Conservation (phyloP, 2,329 filamentous ascomycete species). For the Paraconiothyrium sp. region DNA sequence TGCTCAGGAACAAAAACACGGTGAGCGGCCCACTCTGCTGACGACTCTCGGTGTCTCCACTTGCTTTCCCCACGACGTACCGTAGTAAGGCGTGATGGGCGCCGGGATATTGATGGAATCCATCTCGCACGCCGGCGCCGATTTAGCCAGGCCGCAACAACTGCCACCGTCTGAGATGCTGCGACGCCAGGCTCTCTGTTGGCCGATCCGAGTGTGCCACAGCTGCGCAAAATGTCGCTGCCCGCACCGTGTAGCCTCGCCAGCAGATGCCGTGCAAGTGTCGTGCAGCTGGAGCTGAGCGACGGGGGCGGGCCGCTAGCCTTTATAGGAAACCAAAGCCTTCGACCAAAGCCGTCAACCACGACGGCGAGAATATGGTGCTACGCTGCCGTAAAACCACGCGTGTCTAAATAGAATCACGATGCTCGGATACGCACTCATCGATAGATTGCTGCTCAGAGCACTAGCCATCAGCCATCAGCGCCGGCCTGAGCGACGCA, state of each 20-base stretch:
- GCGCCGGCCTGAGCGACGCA: constrained; percentile 3
- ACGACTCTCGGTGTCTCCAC: background rate
- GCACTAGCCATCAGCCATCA: constrained; percentile 9
- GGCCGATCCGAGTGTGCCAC: constrained; percentile 20
- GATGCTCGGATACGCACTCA: constrained; percentile 18
- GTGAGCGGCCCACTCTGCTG: constrained; percentile 8
- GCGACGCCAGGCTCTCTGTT: background rate
- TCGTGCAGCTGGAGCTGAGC: constrained; percentile 22
- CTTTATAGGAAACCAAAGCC: constrained; percentile 15
- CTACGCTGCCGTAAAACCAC: constrained; percentile 23
- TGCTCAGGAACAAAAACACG: constrained; percentile 25
- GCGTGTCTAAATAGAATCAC: constrained; percentile 39
- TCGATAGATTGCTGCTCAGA: constrained; percentile 14
- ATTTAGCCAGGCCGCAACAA: constrained; percentile 11
- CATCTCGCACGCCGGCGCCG: constrained; percentile 7
- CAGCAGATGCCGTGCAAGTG: constrained; percentile 37
- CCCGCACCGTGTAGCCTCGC: constrained; percentile 30
- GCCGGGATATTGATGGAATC: constrained; percentile 16
- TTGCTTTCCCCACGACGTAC: constrained; percentile 5
- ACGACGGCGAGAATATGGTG: constrained; percentile 3
- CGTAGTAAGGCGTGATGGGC: constrained; percentile 11
- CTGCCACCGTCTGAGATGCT: constrained; percentile 2
- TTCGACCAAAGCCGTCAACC: background rate
- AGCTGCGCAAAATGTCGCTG: constrained; percentile 13
- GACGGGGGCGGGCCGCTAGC: constrained; percentile 8